Evolutionary conservation across 2,329 filamentous ascomycete species (phyloP).

Genomic region (Neocatenulostroma microsporum): DNA sequence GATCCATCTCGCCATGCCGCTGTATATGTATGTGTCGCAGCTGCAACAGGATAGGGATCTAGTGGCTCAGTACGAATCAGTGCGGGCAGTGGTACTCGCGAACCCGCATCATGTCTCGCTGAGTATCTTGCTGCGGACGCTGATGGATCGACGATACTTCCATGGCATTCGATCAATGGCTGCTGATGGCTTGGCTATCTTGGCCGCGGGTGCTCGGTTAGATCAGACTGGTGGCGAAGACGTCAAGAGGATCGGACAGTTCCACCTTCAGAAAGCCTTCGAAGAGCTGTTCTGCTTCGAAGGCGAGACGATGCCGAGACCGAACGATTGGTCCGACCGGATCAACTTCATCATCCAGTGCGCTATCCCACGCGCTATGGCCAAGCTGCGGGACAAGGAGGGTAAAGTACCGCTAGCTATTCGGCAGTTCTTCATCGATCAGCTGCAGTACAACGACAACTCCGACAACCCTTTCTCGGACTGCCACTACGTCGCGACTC

Average conservation of each 20-base stretch:
- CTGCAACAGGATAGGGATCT: constrained; percentile 95
- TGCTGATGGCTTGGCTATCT: constrained; percentile 66
- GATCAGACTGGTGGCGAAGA: constrained; percentile 38
- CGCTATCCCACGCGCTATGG: constrained; percentile 72
- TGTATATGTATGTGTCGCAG: constrained; percentile 97
- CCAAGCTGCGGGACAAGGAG: constrained; percentile 64
- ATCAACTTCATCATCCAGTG: constrained; percentile 77
- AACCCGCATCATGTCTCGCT: constrained; percentile 72
- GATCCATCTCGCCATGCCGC: constrained; percentile 72
- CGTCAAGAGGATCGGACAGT: constrained; percentile 68
- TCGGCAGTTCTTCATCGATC: constrained; percentile 77
- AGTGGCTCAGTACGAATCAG: constrained; percentile 63
- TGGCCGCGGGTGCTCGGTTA: constrained; percentile 30
- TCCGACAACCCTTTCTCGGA: constrained; percentile 81
- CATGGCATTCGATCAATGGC: constrained; percentile 86
- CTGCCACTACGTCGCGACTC: constrained; percentile 73
- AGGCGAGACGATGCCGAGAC: constrained; percentile 64
- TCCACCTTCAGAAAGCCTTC: constrained; percentile 78
- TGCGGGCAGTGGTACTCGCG: constrained; percentile 24
- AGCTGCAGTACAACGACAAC: constrained; percentile 91
- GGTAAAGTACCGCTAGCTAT: constrained; percentile 72
- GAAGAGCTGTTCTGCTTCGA: constrained; percentile 81
- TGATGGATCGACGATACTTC: constrained; percentile 89
- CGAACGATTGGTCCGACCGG: constrained; percentile 88
- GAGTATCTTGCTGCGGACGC: constrained; percentile 78